Evolutionary conservation across 805 yeast species (phyloP).

Genomic region (Groenewaldozyma salmanticensis): DNA sequence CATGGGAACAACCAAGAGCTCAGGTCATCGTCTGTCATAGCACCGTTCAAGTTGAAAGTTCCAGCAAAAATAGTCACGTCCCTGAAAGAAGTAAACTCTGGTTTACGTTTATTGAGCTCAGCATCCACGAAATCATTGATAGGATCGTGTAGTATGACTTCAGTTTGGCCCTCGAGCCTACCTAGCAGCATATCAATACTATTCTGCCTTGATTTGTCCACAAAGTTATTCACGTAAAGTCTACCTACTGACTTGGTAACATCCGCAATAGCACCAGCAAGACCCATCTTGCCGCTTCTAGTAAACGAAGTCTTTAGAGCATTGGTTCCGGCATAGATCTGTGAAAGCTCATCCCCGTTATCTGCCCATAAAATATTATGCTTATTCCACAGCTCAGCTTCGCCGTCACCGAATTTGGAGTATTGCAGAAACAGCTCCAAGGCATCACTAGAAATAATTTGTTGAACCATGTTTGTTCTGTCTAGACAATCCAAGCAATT

Average conservation of each 20-base stretch:
- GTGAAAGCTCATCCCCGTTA: conserved; percentile 93
- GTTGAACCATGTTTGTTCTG: conserved; percentile 75
- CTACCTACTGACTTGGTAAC: conserved; percentile 93
- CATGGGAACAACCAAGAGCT: conserved; percentile 75
- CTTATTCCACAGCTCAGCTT: conserved; percentile 50
- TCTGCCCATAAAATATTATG: conserved; percentile 96
- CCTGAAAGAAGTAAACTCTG: conserved; percentile 50
- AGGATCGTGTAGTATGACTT: conserved; percentile 79
- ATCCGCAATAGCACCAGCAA: conserved; percentile 95
- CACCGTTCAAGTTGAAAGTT: conserved; percentile 82
- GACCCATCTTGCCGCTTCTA: conserved; percentile 89
- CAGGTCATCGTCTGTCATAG: conserved; percentile 47
- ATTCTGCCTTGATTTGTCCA: conserved; percentile 83
- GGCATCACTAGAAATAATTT: conserved; percentile 67
- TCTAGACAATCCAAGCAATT: conserved; percentile 94
- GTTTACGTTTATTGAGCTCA: conserved; percentile 41
- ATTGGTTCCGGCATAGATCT: conserved; percentile 94
- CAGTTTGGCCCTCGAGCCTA: conserved; percentile 55
- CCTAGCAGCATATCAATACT: conserved; percentile 84
- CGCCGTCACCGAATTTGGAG: conserved; percentile 35
- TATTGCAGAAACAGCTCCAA: conserved; percentile 35
- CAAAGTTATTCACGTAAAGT: conserved; percentile 91
- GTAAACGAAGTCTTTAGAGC: conserved; percentile 93
- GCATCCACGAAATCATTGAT: conserved; percentile 72
- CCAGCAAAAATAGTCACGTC: conserved; percentile 65